These are phyloP conservation scores for Sapria himalayana DNA, from an alignment of 345 rosid genomes.

Conservation along the genomic window DNA sequence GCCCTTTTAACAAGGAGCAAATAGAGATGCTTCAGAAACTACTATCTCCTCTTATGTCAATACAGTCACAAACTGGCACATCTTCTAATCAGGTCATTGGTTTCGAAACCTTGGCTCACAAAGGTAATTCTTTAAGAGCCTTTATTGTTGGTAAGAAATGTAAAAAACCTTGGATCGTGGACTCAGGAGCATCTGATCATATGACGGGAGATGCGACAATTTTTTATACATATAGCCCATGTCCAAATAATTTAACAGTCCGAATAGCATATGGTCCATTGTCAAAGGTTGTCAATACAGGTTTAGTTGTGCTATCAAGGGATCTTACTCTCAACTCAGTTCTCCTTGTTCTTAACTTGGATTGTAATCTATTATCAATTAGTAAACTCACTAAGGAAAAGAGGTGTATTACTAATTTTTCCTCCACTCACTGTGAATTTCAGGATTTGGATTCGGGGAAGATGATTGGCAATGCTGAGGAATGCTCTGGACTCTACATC, in stretches of 20 bases:
- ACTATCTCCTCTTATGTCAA: neutral
- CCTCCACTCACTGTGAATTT: too few relatives aligned
- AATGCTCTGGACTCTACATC: neutral
- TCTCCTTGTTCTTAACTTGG: neutral
- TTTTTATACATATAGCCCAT: too few relatives aligned
- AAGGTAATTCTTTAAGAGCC: neutral
- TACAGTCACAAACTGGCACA: neutral
- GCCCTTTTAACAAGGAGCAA: neutral
- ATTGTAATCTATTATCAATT: neutral
- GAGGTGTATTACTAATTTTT: neutral
- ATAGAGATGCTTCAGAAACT: neutral
- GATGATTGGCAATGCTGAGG: neutral
- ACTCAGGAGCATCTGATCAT: neutral
- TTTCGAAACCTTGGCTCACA: neutral
- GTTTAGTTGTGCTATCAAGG: too few relatives aligned
- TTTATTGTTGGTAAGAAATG: too few relatives aligned
- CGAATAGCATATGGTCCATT: neutral
- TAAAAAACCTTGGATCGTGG: neutral
- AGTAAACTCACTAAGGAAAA: too few relatives aligned
- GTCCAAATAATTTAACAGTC: too few relatives aligned
- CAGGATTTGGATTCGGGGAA: neutral
- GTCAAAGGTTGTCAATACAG: too few relatives aligned
- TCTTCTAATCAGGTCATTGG: neutral
- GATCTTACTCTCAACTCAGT: neutral
- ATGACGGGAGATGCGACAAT: neutral